phyloP scores from a whole-genome alignment of 108 stramenopile species.

The Pseudonitzschia pungens region DNA sequence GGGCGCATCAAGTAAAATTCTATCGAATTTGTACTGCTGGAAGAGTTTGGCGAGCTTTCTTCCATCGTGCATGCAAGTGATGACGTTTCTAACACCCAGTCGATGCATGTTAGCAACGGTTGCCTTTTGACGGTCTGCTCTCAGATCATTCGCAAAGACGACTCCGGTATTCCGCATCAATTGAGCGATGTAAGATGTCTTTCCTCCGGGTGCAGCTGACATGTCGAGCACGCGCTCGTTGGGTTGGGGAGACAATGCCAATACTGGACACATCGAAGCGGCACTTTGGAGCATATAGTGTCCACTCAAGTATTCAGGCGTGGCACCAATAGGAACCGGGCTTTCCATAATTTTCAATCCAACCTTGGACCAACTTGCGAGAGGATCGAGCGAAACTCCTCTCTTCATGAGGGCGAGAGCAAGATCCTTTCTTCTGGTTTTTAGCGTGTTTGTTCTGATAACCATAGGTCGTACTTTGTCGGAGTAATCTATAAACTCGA shows the following conservation, averaged over 20 bases:
- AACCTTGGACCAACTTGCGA: constrained; percentile 98
- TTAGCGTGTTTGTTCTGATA: constrained; percentile 97
- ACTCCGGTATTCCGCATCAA: constrained; percentile 97
- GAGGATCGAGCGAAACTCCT: constrained; percentile 95
- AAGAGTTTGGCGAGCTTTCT: constrained; percentile 83
- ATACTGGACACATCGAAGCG: constrained; percentile 95
- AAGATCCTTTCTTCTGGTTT: constrained; percentile 95
- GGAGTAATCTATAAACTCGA: constrained; percentile 96
- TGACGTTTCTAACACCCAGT: constrained; percentile 93
- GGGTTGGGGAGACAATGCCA: constrained; percentile 93
- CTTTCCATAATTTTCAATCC: constrained; percentile 97
- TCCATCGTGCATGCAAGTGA: constrained; percentile 94
- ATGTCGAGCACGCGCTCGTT: constrained; percentile 96
- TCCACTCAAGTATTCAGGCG: constrained; percentile 98
- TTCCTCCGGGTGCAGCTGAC: constrained; percentile 98
- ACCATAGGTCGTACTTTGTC: constrained; percentile 93
- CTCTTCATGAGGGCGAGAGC: constrained; percentile 96
- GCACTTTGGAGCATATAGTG: constrained; percentile 99
- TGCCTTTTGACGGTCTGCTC: constrained; percentile 92
- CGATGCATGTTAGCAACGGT: constrained; percentile 98
- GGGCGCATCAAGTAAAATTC: constrained; percentile 97
- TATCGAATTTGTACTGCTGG: constrained; percentile 86
- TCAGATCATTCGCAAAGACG: constrained; percentile 96
- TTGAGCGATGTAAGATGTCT: constrained; percentile 96
- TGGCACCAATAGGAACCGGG: constrained; percentile 97